phyloP scores from a whole-genome alignment of 176 grass and related monocot species.

The Musa troglodytarum region DNA sequence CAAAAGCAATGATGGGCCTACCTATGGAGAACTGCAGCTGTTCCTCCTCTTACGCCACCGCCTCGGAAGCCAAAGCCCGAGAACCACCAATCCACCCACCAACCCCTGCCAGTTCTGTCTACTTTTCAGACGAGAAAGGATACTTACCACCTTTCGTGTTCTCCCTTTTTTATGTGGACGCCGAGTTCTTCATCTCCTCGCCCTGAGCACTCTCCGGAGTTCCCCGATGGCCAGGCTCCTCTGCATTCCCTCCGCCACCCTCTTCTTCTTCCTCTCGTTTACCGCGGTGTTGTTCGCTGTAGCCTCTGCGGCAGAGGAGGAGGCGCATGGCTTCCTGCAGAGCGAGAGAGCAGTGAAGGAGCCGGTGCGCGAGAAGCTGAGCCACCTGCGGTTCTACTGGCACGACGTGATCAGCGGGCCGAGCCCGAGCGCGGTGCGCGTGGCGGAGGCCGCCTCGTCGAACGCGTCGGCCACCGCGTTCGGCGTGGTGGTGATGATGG shows the following conservation, averaged over 20 bases:
- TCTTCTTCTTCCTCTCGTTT: neutral
- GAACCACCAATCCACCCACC: neutral
- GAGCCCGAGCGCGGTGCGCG: conserved; percentile 33
- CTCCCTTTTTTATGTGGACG: neutral
- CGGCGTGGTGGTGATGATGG: conserved; percentile 50
- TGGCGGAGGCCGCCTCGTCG: conserved; percentile 30
- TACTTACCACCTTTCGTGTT: too few species aligned
- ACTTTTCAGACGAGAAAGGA: neutral
- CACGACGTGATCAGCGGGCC: conserved; percentile 42
- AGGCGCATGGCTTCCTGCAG: neutral
- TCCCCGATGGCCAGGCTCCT: neutral
- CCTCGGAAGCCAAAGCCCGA: neutral
- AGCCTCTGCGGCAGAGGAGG: neutral
- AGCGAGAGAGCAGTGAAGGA: neutral
- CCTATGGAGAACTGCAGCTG: too few species aligned
- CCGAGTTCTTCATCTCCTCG: neutral
- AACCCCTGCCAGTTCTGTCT: neutral
- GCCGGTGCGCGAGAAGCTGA: conserved; percentile 6
- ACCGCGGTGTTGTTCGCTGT: neutral
- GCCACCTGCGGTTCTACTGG: conserved; percentile 49
- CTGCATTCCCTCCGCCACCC: neutral
- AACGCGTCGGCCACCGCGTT: conserved; percentile 33
- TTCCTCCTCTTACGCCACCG: too few species aligned
- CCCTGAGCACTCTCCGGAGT: too few species aligned
- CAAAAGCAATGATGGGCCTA: too few species aligned